Percentiles rank a stretch among this genome's conserved stretches.
These are phyloP conservation scores for Dentipellis sp. DNA, from an alignment of 768 basidiomycete genomes.

Conservation along the genomic window DNA sequence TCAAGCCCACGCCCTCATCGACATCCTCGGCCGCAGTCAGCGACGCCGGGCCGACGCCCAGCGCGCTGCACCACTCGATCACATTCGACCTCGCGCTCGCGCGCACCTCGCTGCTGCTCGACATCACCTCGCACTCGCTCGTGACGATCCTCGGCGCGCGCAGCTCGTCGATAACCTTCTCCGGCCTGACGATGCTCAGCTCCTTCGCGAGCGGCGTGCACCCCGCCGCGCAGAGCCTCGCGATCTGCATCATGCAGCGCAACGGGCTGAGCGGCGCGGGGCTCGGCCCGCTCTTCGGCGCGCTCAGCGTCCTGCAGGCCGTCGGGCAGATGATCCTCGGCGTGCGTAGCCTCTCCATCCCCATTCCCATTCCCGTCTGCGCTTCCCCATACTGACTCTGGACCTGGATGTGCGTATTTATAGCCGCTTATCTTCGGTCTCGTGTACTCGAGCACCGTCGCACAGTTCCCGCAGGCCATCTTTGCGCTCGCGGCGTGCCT, in stretches of 20 bases:
- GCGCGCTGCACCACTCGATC: conserved; percentile 49
- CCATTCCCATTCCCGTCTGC: too few species aligned
- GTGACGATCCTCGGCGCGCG: conserved; percentile 29
- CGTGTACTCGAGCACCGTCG: conserved; percentile 58
- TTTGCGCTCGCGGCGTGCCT: conserved; percentile 53
- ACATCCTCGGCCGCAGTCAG: conserved; percentile 1
- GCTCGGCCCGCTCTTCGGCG: conserved; percentile 58
- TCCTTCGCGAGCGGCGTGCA: conserved; percentile 61
- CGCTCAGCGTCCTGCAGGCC: conserved; percentile 59
- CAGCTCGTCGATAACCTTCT: conserved; percentile 34
- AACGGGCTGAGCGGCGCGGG: conserved; percentile 25
- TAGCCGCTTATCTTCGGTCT: conserved; percentile 66
- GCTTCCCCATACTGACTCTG: too few species aligned
- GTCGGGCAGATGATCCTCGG: conserved; percentile 53
- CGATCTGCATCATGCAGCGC: conserved; percentile 49
- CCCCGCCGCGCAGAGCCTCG: conserved; percentile 66
- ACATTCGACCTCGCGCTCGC: conserved; percentile 63
- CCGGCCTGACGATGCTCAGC: conserved; percentile 50
- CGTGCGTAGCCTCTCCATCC: conserved; percentile 22
- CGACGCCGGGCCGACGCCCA: conserved; percentile 31
- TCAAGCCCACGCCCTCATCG: conserved; percentile 35
- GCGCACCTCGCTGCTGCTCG: conserved; percentile 54
- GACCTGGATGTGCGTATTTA: background rate
- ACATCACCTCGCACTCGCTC: conserved; percentile 53
- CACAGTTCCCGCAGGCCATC: conserved; percentile 55